Evolutionary conservation across 1,284 basidiomycete species (phyloP), one percentile per base, ranked within the genome.

Genomic region (Cryptococcus jaspeensis): DNA sequence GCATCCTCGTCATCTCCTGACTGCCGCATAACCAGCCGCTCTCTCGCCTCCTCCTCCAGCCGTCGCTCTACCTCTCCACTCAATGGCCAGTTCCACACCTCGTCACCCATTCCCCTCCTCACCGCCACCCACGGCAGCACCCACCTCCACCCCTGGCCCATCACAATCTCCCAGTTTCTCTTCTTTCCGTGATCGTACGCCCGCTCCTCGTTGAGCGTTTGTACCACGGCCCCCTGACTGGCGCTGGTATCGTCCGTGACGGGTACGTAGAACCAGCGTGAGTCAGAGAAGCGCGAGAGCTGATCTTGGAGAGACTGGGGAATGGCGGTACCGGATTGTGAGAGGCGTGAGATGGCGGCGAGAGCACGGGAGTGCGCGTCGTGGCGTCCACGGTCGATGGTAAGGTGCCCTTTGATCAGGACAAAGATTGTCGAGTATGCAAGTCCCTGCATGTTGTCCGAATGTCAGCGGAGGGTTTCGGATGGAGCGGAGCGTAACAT

Each of bases 251-350:
- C 9, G 23, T 45, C 8, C 3, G 38, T 25, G 6, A 62, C 16
- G 0, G 71, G 71, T 1, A 73, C 63, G 52, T 63, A 73, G 60
- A 72, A 75, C 53, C 61, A 66, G 25, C 53, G 47, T 6, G 38
- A 38, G 12, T 57, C 55, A 1, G 49, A 41, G 35, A 64, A 74
- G 16, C 64, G 50, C 13, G 39, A 50, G 18, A 70, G 50, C 20
- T 56, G 49, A 2, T 38, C 42, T 3, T 42, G 8, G 13, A 67
- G 44, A 5, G 56, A 23, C 5, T 45, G 18, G 6, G 70, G 60
- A 22, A 63, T 43, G 7, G 57, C 38, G 41, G 56, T 36, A 18
- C 53, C 49, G 20, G 38, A n/a, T 23, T 23, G 20, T 44, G 42
- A 23, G 9, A 65, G 48, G 11, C 32, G 23, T 13, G 44, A 16